Conservation (phyloP, 2,329 filamentous ascomycete genomes). For the Dothistroma pini region DNA sequence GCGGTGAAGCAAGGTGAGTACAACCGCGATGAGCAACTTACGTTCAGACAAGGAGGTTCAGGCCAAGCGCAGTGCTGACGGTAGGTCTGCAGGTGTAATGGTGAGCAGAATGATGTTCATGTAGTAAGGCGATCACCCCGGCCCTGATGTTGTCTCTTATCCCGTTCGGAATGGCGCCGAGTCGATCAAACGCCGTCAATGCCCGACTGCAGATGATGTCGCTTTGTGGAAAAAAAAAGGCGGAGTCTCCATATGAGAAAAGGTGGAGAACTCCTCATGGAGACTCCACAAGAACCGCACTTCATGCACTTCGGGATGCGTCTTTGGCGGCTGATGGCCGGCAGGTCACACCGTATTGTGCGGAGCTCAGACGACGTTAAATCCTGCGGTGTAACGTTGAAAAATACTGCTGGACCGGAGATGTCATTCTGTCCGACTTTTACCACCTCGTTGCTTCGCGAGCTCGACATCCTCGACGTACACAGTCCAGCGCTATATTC, state of each 20-base stretch:
- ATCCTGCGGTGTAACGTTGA: background rate
- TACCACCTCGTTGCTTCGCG: background rate
- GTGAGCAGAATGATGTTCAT: constrained; percentile 23
- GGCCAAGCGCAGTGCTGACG: background rate
- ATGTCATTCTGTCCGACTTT: background rate
- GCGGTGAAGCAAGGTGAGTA: constrained; percentile 14
- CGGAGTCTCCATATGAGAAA: too few species aligned
- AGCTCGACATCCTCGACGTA: background rate
- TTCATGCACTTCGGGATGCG: background rate
- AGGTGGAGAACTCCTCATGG: background rate
- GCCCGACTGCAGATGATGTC: background rate
- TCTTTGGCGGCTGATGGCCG: background rate
- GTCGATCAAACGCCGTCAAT: background rate
- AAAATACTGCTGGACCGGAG: background rate
- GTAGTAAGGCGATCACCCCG: background rate
- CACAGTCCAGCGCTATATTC: too few species aligned
- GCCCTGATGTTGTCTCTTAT: background rate
- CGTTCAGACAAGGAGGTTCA: too few species aligned
- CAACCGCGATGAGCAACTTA: background rate
- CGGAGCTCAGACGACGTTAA: background rate
- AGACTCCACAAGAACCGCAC: background rate
- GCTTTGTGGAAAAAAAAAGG: background rate
- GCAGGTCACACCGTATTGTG: background rate
- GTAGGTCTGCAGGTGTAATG: constrained; percentile 9
- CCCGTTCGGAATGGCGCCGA: background rate